A percentile compares a stretch with the other conserved stretches of the same genome.
These are phyloP conservation scores for Podospora australis DNA, from an alignment of 495 filamentous ascomycete genomes.

Conservation along the genomic window DNA sequence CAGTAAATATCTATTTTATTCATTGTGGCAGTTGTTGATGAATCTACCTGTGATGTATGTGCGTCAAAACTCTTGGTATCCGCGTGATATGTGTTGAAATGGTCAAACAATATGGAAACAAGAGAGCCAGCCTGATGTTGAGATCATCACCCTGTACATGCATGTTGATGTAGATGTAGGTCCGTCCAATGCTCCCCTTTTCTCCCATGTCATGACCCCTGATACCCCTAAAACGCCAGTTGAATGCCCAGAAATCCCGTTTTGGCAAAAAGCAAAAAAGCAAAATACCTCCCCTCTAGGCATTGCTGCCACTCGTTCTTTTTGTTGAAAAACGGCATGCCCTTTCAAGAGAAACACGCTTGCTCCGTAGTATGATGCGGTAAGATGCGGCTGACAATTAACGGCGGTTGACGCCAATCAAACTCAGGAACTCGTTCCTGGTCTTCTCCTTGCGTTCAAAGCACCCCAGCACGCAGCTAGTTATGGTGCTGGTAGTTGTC, in stretches of 20 bases:
- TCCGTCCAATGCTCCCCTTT: constrained; percentile 1
- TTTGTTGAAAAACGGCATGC: constrained; percentile 17
- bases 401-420: constrained; percentile 54
- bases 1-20: no score
- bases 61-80: no score
- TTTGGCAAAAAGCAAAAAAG: constrained; percentile 1
- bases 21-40: no score
- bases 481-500: constrained; percentile 77
- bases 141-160: constrained; percentile 16
- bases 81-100: no score
- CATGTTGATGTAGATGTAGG: constrained; percentile 2
- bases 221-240: constrained; percentile 15
- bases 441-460: constrained; percentile 91
- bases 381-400: neutral
- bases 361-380: no score
- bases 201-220: neutral
- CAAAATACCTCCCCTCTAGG: constrained; percentile 1
- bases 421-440: constrained; percentile 84
- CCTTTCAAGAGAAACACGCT: neutral
- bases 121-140: constrained; percentile 25
- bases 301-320: constrained; percentile 10
- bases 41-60: no score
- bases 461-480: constrained; percentile 91
- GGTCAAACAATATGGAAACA: no score
- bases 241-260: constrained; percentile 11